Base-by-base conservation (phyloP, 2,329 filamentous ascomycete genomes). In the Ophiocordyceps unilateralis region DNA sequence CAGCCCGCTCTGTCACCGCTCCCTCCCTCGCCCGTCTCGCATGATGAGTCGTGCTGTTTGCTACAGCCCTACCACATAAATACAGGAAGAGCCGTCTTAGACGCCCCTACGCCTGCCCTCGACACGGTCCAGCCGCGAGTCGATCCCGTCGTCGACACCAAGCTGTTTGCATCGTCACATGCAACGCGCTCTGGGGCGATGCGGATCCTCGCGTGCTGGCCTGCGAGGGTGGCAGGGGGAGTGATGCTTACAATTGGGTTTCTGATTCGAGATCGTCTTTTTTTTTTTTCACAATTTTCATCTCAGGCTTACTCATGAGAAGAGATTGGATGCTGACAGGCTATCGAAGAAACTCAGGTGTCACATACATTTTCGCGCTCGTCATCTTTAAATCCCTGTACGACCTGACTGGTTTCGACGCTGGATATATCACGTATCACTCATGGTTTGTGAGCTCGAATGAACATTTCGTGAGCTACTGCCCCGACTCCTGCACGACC, bases 1-100 rank as follows among this genome's bases (percentile, higher is more conserved):
- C 28, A 15, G 5, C 7, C 19, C 32, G 17, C 32, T 20, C 9
- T 9, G n/a, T 36, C 32, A 36, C 12, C n/a, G 12, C 12, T 36
- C 17, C 32, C 17, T 36, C 11, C n/a, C n/a, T 40, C 28, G 4
- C 15, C 17, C 26, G 19, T 47, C 51, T 56, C 53, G 53, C 53
- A 64, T 65, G 63, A 65, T 65, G 63, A 63, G 65, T 65, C 61
- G 62, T 52, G 55, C 52, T 54, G 55, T 53, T 56, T 47, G 53
- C 57, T 61, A 52, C 53, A 60, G 60, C 60, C 61, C 62, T 55
- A 48, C 49, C 7, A 42, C 52, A 51, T 47, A 49, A 50, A 57
- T 53, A 57, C 61, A 66, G 63, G 63, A 66, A 66, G 63, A 66
- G 63, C 63, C 63, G 63, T 66, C 61, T 66, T 55, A 66, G 63